These are phyloP conservation scores for Cronartium quercuum DNA, from an alignment of 1,284 basidiomycete species.

Conservation along the genomic window DNA sequence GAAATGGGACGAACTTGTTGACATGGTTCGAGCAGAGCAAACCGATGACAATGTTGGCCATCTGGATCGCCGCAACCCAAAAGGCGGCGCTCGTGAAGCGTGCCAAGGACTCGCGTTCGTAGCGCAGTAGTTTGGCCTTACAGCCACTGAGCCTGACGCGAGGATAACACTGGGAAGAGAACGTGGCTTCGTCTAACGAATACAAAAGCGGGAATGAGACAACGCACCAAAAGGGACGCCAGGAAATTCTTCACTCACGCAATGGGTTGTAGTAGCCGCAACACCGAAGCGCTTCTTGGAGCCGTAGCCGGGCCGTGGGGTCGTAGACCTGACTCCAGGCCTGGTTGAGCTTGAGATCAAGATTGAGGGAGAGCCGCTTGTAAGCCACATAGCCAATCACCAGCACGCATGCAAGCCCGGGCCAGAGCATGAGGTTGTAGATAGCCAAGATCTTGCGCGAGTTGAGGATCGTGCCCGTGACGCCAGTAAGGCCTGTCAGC, in stretches of 20 bases:
- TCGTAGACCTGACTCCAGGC: conserved; percentile 48
- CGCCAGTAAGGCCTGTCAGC: conserved; percentile 45
- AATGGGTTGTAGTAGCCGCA: neutral
- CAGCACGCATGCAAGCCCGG: neutral
- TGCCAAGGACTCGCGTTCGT: neutral
- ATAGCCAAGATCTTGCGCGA: conserved; percentile 6
- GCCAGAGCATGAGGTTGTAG: neutral
- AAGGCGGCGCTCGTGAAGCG: conserved; percentile 41
- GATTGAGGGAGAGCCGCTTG: conserved; percentile 46
- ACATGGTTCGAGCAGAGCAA: conserved; percentile 48
- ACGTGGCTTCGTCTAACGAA: conserved; percentile 48
- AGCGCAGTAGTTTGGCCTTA: conserved; percentile 45
- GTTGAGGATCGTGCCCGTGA: conserved; percentile 47
- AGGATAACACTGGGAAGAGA: conserved; percentile 49
- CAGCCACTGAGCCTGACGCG: conserved; percentile 48
- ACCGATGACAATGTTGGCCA: conserved; percentile 46
- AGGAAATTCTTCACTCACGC: neutral
- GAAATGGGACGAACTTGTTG: conserved; percentile 39
- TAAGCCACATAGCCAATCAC: conserved; percentile 47
- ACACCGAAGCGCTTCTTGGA: neutral
- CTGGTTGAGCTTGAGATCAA: conserved; percentile 49
- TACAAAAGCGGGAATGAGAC: no score
- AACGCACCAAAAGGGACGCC: neutral
- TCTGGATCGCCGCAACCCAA: conserved; percentile 46
- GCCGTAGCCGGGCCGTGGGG: neutral